phyloP scores from a whole-genome alignment of 371 early-diverging fungal genomes.

The Apophysomyces elegans region DNA sequence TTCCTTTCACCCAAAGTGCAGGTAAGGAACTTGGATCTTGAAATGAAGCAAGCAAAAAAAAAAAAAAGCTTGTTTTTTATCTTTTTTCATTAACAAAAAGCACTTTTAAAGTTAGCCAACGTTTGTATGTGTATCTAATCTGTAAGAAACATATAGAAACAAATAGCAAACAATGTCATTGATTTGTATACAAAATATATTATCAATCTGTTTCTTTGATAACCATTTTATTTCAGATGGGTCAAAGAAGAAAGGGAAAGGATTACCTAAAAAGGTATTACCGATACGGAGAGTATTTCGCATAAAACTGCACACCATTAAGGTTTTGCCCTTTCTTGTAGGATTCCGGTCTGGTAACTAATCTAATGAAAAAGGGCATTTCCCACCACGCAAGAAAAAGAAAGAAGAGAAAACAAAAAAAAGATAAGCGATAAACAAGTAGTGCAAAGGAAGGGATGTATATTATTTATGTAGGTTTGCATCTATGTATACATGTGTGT shows the following conservation, averaged over 20 bases:
- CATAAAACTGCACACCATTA: background rate
- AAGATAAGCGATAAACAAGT: background rate
- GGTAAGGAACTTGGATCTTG: background rate
- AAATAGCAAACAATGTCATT: slow-evolving; percentile 10
- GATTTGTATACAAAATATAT: slow-evolving; percentile 3
- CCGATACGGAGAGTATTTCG: slow-evolving; percentile 1
- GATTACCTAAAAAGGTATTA: background rate
- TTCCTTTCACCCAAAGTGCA: background rate
- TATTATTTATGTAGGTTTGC: background rate
- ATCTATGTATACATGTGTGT: background rate
- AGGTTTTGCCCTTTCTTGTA: slow-evolving; percentile 2
- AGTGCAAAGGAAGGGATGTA: background rate
- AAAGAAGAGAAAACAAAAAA: background rate
- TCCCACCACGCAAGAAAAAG: background rate
- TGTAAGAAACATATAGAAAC: slow-evolving; percentile 4
- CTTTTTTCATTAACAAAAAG: background rate
- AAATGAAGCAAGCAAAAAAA: background rate
- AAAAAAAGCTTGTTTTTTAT: too few species aligned
- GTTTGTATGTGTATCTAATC: background rate
- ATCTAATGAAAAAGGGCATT: background rate
- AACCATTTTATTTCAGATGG: background rate
- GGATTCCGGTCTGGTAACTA: slow-evolving; percentile 8
- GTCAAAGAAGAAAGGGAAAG: background rate
- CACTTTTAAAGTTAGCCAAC: slow-evolving; percentile 1
- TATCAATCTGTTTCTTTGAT: background rate